phyloP scores from a whole-genome alignment of 2,329 filamentous ascomycete species.

The Beauveria asiatica region DNA sequence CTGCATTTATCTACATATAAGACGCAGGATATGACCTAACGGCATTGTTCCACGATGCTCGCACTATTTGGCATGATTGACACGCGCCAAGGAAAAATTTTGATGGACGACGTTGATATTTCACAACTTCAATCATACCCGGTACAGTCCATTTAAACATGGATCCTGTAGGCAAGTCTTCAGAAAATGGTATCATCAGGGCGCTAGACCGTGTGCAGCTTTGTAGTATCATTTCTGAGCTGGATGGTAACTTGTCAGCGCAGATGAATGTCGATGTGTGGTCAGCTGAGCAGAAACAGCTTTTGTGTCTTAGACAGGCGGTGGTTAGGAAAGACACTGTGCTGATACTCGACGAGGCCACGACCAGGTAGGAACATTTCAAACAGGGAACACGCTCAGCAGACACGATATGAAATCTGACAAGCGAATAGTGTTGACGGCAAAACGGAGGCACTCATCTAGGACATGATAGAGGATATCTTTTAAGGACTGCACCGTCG shows the following conservation, averaged over 20 bases:
- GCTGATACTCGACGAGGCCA: neutral
- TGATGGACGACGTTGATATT: neutral
- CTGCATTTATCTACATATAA: no score
- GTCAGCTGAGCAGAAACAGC: constrained; percentile 36
- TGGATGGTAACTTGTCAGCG: constrained; percentile 27
- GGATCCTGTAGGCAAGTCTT: neutral
- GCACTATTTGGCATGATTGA: no score
- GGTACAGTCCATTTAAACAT: neutral
- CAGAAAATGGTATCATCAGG: neutral
- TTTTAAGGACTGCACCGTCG: constrained; percentile 42
- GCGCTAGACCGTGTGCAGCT: neutral
- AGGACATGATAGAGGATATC: constrained; percentile 22
- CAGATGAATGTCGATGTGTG: constrained; percentile 22
- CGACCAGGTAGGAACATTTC: neutral
- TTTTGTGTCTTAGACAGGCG: constrained; percentile 31
- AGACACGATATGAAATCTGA: neutral
- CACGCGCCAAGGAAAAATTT: neutral
- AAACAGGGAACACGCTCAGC: no score
- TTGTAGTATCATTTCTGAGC: constrained; percentile 29
- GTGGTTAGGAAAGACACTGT: constrained; percentile 20
- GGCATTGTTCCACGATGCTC: no score
- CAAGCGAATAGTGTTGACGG: constrained; percentile 22
- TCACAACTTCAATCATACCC: neutral
- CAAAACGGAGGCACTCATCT: constrained; percentile 25
- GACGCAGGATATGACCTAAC: no score